These are phyloP conservation scores for Cryptomeria japonica DNA, from an alignment of 75 land plant genomes.

Conservation along the genomic window DNA sequence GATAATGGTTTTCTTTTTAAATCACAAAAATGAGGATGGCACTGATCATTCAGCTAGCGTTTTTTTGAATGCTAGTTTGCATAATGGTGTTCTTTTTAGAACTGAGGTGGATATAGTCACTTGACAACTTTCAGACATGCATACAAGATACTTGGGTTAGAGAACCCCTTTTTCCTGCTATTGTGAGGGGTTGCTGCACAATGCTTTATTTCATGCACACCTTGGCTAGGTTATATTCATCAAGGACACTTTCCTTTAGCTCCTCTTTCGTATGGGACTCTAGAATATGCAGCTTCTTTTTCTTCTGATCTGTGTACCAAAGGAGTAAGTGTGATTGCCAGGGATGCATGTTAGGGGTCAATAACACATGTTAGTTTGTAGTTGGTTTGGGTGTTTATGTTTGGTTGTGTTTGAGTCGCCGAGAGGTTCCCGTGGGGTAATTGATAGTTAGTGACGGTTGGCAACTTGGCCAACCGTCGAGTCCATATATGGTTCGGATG, in stretches of 20 bases:
- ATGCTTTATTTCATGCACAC: conserved; percentile 96
- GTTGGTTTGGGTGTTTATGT: too few species aligned
- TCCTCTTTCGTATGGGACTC: conserved; percentile 91
- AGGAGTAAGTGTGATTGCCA: conserved; percentile 96
- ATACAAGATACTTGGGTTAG: conserved; percentile 93
- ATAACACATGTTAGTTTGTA: too few species aligned
- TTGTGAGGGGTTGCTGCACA: conserved; percentile 72
- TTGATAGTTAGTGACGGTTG: too few species aligned
- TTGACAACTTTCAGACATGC: conserved; percentile 89
- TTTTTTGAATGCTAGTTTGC: conserved; percentile 94
- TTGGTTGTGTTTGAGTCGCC: too few species aligned
- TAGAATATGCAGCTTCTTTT: conserved; percentile 97
- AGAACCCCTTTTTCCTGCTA: conserved; percentile 86
- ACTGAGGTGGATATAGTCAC: conserved; percentile 98
- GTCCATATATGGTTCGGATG: too few species aligned
- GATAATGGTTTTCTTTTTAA: too few species aligned
- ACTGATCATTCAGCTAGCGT: conserved; percentile 97
- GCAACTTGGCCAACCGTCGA: too few species aligned
- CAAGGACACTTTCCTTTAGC: conserved; percentile 95
- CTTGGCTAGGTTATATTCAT: conserved; percentile 95
- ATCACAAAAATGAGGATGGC: conserved; percentile 62
- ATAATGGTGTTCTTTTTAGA: conserved; percentile 90
- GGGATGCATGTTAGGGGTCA: conserved; percentile 86
- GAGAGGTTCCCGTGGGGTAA: too few species aligned
- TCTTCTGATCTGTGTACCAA: conserved; percentile 98